Percentiles rank a stretch among this genome's conserved stretches.
These are phyloP conservation scores for Gardenia jasminoides DNA, from an alignment of 257 asterid genomes.

Conservation along the genomic window DNA sequence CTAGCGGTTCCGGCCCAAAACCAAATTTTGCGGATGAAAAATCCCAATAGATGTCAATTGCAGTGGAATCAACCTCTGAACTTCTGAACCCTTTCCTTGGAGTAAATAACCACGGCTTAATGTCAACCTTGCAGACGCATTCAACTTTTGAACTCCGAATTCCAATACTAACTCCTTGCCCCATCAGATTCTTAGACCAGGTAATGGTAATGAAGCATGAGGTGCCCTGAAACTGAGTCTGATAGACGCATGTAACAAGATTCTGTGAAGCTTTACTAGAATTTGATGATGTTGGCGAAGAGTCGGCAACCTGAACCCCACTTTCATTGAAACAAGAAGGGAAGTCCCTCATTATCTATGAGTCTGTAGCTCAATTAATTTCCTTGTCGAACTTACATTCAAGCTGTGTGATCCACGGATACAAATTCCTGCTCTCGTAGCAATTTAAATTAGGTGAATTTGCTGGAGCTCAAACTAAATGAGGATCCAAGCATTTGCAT, in stretches of 20 bases:
- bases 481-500: not conserved
- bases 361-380: not conserved
- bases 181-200: slow-evolving; percentile 62
- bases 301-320: slow-evolving; percentile 56
- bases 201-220: slow-evolving; percentile 55
- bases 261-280: slow-evolving; percentile 44
- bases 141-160: slow-evolving; percentile 38
- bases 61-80: slow-evolving; percentile 27
- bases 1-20: slow-evolving; percentile 56
- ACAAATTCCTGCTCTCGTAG: not conserved
- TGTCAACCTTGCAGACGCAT: slow-evolving; percentile 50
- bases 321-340: slow-evolving; percentile 80
- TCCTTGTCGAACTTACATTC: not conserved
- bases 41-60: slow-evolving; percentile 57
- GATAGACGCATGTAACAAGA: slow-evolving; percentile 53
- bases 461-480: not conserved
- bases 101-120: slow-evolving; percentile 72
- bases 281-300: slow-evolving; percentile 45
- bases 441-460: not conserved
- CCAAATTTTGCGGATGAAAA: slow-evolving; percentile 69
- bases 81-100: slow-evolving; percentile 52
- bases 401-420: not conserved
- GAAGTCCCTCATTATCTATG: slow-evolving; percentile 57
- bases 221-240: slow-evolving; percentile 32
- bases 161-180: slow-evolving; percentile 51